Evolutionary conservation across 2,329 filamentous ascomycete genomes (phyloP).

Genomic region (Metarhizium album): DNA sequence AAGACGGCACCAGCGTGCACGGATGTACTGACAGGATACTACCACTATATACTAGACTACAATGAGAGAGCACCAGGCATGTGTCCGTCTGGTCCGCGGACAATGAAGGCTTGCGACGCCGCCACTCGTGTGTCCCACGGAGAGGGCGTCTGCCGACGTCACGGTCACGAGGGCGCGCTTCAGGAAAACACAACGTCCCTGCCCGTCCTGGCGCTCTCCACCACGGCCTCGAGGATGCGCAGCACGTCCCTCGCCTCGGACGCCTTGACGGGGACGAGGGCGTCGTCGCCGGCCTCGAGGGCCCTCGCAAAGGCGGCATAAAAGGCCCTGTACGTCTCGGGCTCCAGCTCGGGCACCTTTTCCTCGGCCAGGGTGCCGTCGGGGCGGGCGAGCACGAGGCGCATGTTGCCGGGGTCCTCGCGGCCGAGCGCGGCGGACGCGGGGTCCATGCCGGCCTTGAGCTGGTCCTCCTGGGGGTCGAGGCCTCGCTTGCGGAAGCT

Average conservation of each 20-base stretch:
- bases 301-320: slow-evolving; percentile 46
- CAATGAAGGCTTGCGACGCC: too few relatives aligned
- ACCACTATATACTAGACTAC: too few relatives aligned
- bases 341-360: slow-evolving; percentile 46
- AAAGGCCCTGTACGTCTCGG: slow-evolving; percentile 57
- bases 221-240: slow-evolving; percentile 39
- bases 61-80: not conserved
- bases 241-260: slow-evolving; percentile 43
- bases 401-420: slow-evolving; percentile 50
- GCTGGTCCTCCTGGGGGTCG: slow-evolving; percentile 66
- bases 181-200: slow-evolving; percentile 29
- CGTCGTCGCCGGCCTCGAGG: slow-evolving; percentile 34
- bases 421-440: slow-evolving; percentile 53
- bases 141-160: too few relatives aligned
- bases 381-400: slow-evolving; percentile 42
- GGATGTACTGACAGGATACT: not conserved
- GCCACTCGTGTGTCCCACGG: too few relatives aligned
- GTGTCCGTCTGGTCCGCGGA: not conserved
- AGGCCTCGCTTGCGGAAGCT: slow-evolving; percentile 63
- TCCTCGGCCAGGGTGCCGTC: slow-evolving; percentile 40
- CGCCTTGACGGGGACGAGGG: slow-evolving; percentile 41
- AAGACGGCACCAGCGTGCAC: not conserved
- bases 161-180: too few relatives aligned
- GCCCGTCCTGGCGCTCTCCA: slow-evolving; percentile 38
- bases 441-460: slow-evolving; percentile 52